Conservation (phyloP, 495 filamentous ascomycete species). For the Hypoxylon subgilvum region DNA sequence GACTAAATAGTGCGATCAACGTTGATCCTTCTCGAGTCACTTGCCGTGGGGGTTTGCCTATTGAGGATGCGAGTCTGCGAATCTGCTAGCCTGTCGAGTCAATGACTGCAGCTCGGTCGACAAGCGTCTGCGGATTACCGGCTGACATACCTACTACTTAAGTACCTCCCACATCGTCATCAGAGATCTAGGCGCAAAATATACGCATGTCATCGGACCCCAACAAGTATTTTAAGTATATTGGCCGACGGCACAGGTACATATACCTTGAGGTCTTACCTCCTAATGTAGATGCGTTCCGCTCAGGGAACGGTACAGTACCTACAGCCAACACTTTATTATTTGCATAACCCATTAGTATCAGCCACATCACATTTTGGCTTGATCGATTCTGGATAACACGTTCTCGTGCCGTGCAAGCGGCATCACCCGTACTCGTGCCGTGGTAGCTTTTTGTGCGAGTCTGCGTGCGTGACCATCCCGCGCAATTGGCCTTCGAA, state of each 20-base stretch:
- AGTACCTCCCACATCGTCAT: slow-evolving; percentile 20
- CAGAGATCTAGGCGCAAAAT: slow-evolving; percentile 23
- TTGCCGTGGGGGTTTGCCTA: slow-evolving; percentile 19
- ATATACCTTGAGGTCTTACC: too few species aligned
- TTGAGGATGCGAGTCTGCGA: slow-evolving; percentile 3
- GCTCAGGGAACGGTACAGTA: not conserved
- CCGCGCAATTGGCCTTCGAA: slow-evolving; percentile 11
- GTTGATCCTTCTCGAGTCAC: slow-evolving; percentile 29
- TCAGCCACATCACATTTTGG: slow-evolving; percentile 15
- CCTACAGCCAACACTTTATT: too few species aligned
- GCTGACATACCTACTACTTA: slow-evolving; percentile 34
- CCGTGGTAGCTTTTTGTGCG: slow-evolving; percentile 22
- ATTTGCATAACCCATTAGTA: slow-evolving; percentile 26
- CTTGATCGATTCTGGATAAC: slow-evolving; percentile 18
- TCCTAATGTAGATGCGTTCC: slow-evolving; percentile 1
- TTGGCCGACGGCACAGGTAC: not conserved
- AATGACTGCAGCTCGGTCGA: slow-evolving; percentile 10
- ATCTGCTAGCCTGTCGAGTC: not conserved
- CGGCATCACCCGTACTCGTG: slow-evolving; percentile 32
- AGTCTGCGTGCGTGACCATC: slow-evolving; percentile 28
- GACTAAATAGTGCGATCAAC: slow-evolving; percentile 35
- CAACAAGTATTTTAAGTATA: slow-evolving; percentile 14
- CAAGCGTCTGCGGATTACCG: slow-evolving; percentile 15
- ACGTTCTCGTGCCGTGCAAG: slow-evolving; percentile 27
- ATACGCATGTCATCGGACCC: slow-evolving; percentile 28